A percentile compares a stretch with the other conserved stretches of the same genome.
phyloP scores from a whole-genome alignment of 257 asterid species.

The Euphrasia confusa region DNA sequence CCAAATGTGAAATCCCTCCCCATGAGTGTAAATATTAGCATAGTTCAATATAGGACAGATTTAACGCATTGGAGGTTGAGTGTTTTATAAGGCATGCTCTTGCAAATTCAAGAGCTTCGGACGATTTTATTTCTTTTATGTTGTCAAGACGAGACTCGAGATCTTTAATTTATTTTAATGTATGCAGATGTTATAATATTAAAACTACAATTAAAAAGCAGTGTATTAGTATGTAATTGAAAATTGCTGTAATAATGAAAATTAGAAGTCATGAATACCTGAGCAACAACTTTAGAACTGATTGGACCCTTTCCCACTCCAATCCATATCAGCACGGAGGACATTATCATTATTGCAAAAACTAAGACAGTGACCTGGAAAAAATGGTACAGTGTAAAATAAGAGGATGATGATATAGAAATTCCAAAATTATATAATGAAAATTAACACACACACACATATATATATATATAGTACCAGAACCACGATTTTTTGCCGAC shows the following conservation, averaged over 20 bases:
- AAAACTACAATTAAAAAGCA: conserved; percentile 3
- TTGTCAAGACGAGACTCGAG: background rate
- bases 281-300: conserved; percentile 63
- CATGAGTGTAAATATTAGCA: background rate
- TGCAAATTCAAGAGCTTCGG: background rate
- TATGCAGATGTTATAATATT: background rate
- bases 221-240: conserved; percentile 2
- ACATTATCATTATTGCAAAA: conserved; percentile 58
- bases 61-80: background rate
- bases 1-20: conserved; percentile 14
- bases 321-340: conserved; percentile 79
- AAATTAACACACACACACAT: background rate
- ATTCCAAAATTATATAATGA: conserved; percentile 9
- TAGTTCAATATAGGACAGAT: background rate
- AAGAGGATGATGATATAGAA: conserved; percentile 18
- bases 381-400: conserved; percentile 12
- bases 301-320: conserved; percentile 60
- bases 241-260: conserved; percentile 15
- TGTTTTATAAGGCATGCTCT: background rate
- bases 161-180: background rate
- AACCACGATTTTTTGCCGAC: conserved; percentile 87
- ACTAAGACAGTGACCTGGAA: conserved; percentile 65
- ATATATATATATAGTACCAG: conserved; percentile 43
- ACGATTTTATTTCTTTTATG: background rate
- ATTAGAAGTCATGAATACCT: conserved; percentile 34